These are phyloP conservation scores for Sutorius eximius DNA, from an alignment of 1,284 basidiomycete genomes.

Conservation along the genomic window DNA sequence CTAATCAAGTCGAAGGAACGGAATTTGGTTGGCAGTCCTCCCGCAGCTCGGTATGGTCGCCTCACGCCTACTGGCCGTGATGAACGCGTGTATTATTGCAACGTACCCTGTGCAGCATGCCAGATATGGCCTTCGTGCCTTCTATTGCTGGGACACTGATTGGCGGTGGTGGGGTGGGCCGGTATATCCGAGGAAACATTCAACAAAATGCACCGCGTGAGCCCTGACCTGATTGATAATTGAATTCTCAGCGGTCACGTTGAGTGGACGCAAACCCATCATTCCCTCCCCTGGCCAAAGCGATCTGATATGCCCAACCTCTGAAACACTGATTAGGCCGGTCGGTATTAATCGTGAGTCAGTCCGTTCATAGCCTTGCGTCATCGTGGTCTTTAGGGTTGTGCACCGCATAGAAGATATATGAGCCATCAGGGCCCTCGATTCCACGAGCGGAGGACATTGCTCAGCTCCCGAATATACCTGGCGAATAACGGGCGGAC, in stretches of 20 bases:
- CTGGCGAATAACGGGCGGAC: background rate
- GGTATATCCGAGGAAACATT: conserved; percentile 11
- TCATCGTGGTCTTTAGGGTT: background rate
- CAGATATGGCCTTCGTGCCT: background rate
- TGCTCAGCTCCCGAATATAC: background rate
- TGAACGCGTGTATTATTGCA: conserved; percentile 5
- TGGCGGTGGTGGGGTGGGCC: background rate
- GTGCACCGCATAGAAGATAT: background rate
- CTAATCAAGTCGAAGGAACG: conserved; percentile 12
- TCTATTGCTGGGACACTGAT: background rate
- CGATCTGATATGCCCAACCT: conserved; percentile 1
- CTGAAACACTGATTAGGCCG: background rate
- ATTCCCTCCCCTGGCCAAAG: background rate
- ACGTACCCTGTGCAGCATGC: conserved; percentile 1
- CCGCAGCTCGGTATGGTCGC: background rate
- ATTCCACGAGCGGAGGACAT: background rate
- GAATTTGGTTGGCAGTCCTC: background rate
- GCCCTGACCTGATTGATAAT: background rate
- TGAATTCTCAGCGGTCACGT: conserved; percentile 6
- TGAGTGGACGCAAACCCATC: conserved; percentile 18
- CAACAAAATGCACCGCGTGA: background rate
- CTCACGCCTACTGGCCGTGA: background rate
- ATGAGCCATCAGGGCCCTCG: background rate
- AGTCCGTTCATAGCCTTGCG: background rate
- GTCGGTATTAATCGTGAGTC: background rate